Base-by-base conservation (phyloP, 1,284 basidiomycete species). In the Dichomitus squalens region DNA sequence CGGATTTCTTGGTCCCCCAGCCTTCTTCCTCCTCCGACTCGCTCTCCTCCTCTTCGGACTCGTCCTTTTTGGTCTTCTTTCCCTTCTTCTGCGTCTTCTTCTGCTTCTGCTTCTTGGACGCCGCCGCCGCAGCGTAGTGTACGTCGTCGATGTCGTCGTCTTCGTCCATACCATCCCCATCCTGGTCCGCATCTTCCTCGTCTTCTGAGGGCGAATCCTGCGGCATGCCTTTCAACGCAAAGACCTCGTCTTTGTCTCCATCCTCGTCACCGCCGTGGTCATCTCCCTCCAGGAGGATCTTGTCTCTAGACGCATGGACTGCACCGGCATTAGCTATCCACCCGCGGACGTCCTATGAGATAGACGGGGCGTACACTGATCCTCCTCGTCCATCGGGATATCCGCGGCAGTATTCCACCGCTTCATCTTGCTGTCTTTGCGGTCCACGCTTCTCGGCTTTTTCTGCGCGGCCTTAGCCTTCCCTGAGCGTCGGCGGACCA, bases 1-100 rank as follows among this genome's bases (percentile, higher is more conserved):
- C 87, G 27, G 85, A 79, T 70, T 88, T 88, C 63, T 82, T 84
- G 60, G 77, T 78, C 2, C 94, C 94, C 94, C 94, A 96, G 1
- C 82, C 83, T 72, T 92, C 90, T 62, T 81, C 79, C 52, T 79
- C 76, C 58, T 91, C 88, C 78, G 40, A 46, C 5, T 46, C 51
- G 14, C 71, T 71, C 3, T 73, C 74, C 21, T 72, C 71, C 8
- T 73, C 73, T n/a, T 38, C 48, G 21, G 62, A 57, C 63, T 75
- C 70, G 61, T 68, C 67, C 74, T 72, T 79, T 47, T 57, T 57
- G 60, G 63, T 70, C 76, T 27, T 31, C 58, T 76, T 74, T 12
- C 55, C 52, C 57, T 72, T 64, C 34, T 68, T 57, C 53, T 71
- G 72, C 57, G 70, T 68, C 14, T 49, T 70, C 66, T 58, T 79